phyloP scores from a whole-genome alignment of 2,329 filamentous ascomycete species.

The Pseudogymnoascus sp. region DNA sequence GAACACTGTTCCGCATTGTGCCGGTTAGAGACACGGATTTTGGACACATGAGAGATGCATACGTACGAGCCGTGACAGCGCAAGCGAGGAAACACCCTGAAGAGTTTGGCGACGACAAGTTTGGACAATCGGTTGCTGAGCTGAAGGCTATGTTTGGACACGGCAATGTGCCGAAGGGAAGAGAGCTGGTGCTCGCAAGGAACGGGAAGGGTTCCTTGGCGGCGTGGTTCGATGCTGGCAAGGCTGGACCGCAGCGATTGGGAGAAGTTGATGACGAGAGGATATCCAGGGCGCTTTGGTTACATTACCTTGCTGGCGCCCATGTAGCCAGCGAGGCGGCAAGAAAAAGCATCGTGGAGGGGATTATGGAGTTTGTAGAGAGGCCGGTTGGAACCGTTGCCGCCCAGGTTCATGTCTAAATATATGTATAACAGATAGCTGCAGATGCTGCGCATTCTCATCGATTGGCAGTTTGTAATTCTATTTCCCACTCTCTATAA shows the following conservation, averaged over 20 bases:
- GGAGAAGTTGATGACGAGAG: conserved; percentile 74
- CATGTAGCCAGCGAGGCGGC: conserved; percentile 81
- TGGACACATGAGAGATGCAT: conserved; percentile 83
- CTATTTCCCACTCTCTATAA: conserved; percentile 9
- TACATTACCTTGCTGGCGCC: conserved; percentile 81
- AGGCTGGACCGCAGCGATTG: conserved; percentile 47
- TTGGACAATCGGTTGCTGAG: conserved; percentile 65
- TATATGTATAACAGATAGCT: conserved; percentile 11
- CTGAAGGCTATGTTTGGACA: conserved; percentile 81
- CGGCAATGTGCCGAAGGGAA: conserved; percentile 72
- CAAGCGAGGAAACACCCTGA: conserved; percentile 54
- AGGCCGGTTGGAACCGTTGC: conserved; percentile 82
- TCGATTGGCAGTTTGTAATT: conserved; percentile 8
- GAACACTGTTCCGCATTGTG: conserved; percentile 74
- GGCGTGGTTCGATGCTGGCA: conserved; percentile 58
- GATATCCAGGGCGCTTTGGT: conserved; percentile 74
- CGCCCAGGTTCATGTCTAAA: conserved; percentile 54
- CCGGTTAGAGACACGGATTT: conserved; percentile 95
- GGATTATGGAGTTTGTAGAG: conserved; percentile 81
- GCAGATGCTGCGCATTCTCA: conserved; percentile 6
- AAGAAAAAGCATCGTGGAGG: conserved; percentile 75
- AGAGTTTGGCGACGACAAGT: conserved; percentile 62
- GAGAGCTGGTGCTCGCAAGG: conserved; percentile 68
- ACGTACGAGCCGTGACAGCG: conserved; percentile 76
- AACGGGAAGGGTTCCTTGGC: conserved; percentile 59